A percentile compares a stretch with the other conserved stretches of the same genome.
Conservation (phyloP, 177 flowering plant genomes). For the Vitis hybrid region DNA sequence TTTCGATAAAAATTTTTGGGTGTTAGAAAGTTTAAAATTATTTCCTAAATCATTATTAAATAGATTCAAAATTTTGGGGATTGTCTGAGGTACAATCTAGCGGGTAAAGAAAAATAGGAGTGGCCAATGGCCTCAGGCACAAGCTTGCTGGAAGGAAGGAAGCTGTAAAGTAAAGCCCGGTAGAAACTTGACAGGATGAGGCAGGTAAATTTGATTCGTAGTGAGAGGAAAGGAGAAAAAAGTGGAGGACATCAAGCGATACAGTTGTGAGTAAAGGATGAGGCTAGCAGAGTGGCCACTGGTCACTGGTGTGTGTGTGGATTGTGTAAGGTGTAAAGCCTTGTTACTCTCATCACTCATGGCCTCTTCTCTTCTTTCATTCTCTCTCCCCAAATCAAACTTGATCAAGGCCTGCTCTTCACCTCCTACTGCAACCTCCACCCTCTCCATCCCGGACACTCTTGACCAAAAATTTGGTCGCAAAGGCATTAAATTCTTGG, state of each 20-base stretch:
- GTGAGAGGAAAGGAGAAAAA: no score
- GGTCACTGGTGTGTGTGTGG: conserved; percentile 15
- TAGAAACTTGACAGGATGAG: no score
- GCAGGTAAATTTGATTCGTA: no score
- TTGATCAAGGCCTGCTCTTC: conserved; percentile 33
- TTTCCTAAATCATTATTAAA: no score
- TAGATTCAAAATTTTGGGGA: no score
- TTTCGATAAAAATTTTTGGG: no score
- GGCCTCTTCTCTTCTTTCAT: conserved; percentile 76
- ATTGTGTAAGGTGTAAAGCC: conserved; percentile 10
- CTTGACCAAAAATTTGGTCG: conserved; percentile 73
- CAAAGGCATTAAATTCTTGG: conserved; percentile 75
- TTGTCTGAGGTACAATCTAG: no score
- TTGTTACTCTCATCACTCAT: conserved; percentile 22
- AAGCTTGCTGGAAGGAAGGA: no score
- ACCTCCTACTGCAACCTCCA: conserved; percentile 17
- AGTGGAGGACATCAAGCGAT: not conserved
- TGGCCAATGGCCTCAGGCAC: no score
- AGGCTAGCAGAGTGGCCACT: conserved; percentile 1
- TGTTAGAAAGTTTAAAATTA: no score
- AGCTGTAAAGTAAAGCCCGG: no score
- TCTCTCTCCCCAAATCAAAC: conserved; percentile 56
- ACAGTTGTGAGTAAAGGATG: conserved; percentile 4
- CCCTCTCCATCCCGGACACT: conserved; percentile 29
- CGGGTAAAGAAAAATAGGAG: no score